Conservation (phyloP, 2,329 filamentous ascomycete genomes). For the Penicillium sp. region DNA sequence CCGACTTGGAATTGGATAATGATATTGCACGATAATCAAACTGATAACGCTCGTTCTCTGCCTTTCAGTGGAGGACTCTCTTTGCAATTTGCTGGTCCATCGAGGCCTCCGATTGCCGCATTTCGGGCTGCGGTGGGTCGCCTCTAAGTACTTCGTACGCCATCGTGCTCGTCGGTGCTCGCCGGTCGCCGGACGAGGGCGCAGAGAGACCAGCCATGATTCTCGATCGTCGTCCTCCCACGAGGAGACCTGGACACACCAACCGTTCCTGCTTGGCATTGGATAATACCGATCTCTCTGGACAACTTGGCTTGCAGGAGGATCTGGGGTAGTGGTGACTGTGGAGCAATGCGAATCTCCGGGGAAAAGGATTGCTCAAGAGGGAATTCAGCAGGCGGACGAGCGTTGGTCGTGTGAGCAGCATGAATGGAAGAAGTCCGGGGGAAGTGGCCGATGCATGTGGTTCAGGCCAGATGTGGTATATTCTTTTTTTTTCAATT, state of each 20-base stretch:
- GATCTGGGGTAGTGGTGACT: slow-evolving; percentile 1
- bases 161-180: neutral
- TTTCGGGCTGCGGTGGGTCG: slow-evolving; percentile 2
- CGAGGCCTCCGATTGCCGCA: neutral
- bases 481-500: no score
- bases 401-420: neutral
- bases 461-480: neutral
- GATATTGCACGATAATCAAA: neutral
- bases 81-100: no score
- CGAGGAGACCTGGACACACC: neutral
- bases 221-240: neutral
- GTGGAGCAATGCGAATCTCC: neutral
- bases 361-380: neutral
- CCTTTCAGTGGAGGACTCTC: neutral
- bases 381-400: neutral
- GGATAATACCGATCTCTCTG: neutral
- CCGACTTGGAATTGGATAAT: no score
- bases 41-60: neutral
- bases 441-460: neutral
- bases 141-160: neutral
- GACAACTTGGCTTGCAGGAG: neutral
- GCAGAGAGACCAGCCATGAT: neutral
- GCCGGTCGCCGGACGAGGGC: neutral
- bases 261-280: neutral
- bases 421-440: neutral